phyloP scores from a whole-genome alignment of 169 alveolate species.

The Miamiensis avidus region DNA sequence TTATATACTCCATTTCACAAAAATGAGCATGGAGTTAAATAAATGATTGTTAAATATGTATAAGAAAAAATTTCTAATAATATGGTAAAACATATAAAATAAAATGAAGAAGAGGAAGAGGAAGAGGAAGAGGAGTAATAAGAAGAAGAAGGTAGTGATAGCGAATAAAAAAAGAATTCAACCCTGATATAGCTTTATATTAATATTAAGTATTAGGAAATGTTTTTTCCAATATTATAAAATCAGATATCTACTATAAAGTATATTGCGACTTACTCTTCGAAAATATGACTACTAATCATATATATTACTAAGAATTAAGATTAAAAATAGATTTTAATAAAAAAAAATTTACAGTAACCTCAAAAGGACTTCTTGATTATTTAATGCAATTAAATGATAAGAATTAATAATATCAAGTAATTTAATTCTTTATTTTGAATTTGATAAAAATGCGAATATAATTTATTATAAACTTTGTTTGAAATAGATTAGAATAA shows the following conservation, averaged over 20 bases:
- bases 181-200: neutral
- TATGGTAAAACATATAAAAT: too few relatives aligned
- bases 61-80: too few relatives aligned
- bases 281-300: neutral
- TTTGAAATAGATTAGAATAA: neutral
- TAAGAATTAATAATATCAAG: too few relatives aligned
- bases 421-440: too few relatives aligned
- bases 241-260: neutral
- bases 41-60: too few relatives aligned
- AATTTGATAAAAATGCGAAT: too few relatives aligned
- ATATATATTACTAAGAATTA: neutral
- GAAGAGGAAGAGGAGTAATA: neutral
- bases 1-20: too few relatives aligned
- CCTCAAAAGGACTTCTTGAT: neutral
- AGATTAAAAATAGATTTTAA: neutral
- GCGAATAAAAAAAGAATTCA: too few relatives aligned
- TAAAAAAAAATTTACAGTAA: neutral
- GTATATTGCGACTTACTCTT: neutral
- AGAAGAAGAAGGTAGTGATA: neutral
- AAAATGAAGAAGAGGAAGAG: neutral
- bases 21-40: too few relatives aligned
- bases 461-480: too few relatives aligned
- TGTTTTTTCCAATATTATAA: too few relatives aligned
- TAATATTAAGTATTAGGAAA: too few relatives aligned
- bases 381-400: neutral